Base-by-base conservation (phyloP, 805 yeast genomes). In the Lipomyces sp. region DNA sequence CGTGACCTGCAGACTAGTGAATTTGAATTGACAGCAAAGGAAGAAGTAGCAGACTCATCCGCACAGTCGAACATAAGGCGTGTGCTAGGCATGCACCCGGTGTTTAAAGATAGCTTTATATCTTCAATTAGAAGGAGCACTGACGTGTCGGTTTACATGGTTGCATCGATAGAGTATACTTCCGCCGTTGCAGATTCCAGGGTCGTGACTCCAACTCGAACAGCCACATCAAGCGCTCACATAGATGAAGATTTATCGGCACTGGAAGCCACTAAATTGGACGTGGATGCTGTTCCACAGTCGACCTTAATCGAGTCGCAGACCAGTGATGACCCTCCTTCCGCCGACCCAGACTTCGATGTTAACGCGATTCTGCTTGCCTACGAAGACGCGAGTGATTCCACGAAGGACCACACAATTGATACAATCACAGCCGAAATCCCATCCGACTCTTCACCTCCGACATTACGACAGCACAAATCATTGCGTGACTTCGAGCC, bases 331-430 rank as follows among this genome's bases (percentile, higher is more conserved):
- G 15, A 42, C 32, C 53, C 15, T 3, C 3, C 34, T 8, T 24
- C 35, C 15, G 51, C 60, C n/a, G 64, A 57, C n/a, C 4, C 53
- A n/a, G 64, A 62, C 6, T 57, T 48, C 37, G 64, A 62, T 35
- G n/a, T 57, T 24, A 48, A 56, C 13, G 15, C 57, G 6, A 48
- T 62, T 32, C 48, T 62, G 10, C 39, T 42, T 13, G 64, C 64
- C 29, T 61, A 61, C 39, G 64, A 45, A 54, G 64, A 61, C 45
- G 35, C 48, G n/a, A 18, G 4, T n/a, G 30, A 57, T 13, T 57
- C 60, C 18, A 13, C 60, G n/a, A 45, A 24, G 10, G 3, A n/a
- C 30, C 33, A 35, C 5, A 32, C 60, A 11, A n/a, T 45, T 0
- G 15, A 50, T 30, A 8, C 53, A 3, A 45, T 15, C 8, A 39